Percentiles rank a stretch among this genome's conserved stretches.
phyloP scores from a whole-genome alignment of 2,329 filamentous ascomycete genomes.

The Thielaviopsis euricoi region DNA sequence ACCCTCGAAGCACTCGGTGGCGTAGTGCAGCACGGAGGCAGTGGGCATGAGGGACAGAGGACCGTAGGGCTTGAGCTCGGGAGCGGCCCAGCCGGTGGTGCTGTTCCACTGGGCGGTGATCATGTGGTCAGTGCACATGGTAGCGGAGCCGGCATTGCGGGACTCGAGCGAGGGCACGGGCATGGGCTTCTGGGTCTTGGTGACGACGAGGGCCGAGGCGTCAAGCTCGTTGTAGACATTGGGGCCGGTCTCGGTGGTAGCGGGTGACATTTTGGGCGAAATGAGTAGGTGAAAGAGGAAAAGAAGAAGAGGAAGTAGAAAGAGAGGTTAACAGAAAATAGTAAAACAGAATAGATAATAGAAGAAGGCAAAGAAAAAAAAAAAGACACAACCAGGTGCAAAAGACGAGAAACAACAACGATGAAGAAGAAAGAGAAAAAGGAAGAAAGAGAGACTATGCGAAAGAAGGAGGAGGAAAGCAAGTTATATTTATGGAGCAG shows the following conservation, averaged over 20 bases:
- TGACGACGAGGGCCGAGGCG: slow-evolving; percentile 44
- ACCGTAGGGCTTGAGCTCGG: slow-evolving; percentile 61
- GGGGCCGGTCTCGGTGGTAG: slow-evolving; percentile 18
- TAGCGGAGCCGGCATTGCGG: slow-evolving; percentile 31
- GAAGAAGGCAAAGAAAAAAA: too few species aligned
- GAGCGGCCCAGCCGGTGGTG: slow-evolving; percentile 52
- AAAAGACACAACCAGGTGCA: too few species aligned
- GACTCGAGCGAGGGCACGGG: slow-evolving; percentile 33
- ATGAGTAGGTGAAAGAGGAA: too few species aligned
- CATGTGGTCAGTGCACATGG: slow-evolving; percentile 75
- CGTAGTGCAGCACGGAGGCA: slow-evolving; percentile 71
- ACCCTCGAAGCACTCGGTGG: slow-evolving; percentile 82
- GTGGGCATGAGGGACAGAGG: slow-evolving; percentile 66
- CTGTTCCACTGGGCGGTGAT: slow-evolving; percentile 53
- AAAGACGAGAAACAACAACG: too few species aligned
- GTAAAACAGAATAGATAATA: too few species aligned
- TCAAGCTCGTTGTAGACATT: slow-evolving; percentile 42
- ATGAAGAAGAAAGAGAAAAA: too few species aligned
- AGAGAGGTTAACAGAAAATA: neutral
- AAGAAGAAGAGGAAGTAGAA: neutral
- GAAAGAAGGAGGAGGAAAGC: too few species aligned
- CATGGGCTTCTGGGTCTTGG: slow-evolving; percentile 32
- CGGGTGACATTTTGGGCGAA: slow-evolving; percentile 15
- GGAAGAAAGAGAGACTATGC: too few species aligned
- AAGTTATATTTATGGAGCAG: too few species aligned